These are phyloP conservation scores for Botrytis deweyae DNA, from an alignment of 2,329 filamentous ascomycete genomes.

Conservation along the genomic window DNA sequence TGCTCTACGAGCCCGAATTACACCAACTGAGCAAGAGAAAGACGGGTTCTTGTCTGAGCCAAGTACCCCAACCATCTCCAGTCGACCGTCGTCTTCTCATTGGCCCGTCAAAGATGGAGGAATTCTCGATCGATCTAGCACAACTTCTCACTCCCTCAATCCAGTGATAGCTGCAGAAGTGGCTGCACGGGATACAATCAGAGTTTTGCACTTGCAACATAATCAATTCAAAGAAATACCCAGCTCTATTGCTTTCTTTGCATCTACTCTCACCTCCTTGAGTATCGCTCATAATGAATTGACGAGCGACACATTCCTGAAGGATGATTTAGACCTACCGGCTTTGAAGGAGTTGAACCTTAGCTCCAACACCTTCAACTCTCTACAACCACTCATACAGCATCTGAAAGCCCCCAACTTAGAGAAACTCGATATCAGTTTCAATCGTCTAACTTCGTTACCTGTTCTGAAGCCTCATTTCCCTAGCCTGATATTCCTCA, in stretches of 20 bases:
- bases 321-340: conserved; percentile 66
- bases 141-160: conserved; percentile 60
- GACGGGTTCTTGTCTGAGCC: conserved; percentile 32
- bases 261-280: conserved; percentile 67
- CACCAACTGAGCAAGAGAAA: conserved; percentile 46
- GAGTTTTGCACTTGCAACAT: conserved; percentile 67
- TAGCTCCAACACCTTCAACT: conserved; percentile 69
- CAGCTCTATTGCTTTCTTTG: conserved; percentile 66
- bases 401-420: conserved; percentile 72
- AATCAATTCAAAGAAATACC: conserved; percentile 75
- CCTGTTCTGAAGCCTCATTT: conserved; percentile 66
- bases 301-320: conserved; percentile 62
- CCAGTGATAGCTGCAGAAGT: conserved; percentile 57
- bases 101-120: conserved; percentile 44
- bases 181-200: conserved; percentile 52
- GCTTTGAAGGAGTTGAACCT: conserved; percentile 76
- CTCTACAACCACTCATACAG: conserved; percentile 63
- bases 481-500: conserved; percentile 66
- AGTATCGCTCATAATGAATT: conserved; percentile 76
- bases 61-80: conserved; percentile 27
- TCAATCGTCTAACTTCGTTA: conserved; percentile 74
- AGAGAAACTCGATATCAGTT: conserved; percentile 74
- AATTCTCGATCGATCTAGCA: conserved; percentile 68
- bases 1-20: conserved; percentile 64
- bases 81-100: conserved; percentile 30